phyloP scores from a whole-genome alignment of 768 basidiomycete species.

The Paxillus rubicundulus region DNA sequence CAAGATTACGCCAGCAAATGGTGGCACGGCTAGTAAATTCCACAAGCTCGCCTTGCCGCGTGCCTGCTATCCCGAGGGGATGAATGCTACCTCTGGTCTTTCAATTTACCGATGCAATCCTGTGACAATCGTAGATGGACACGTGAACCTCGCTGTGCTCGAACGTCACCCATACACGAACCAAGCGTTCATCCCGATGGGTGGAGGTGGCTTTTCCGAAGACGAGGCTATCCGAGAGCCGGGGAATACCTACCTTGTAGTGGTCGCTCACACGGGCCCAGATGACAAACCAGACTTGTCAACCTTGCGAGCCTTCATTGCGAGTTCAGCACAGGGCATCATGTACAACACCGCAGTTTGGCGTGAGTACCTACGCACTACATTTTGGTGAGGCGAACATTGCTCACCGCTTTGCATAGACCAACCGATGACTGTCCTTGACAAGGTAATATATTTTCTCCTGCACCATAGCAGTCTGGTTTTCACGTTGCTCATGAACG shows the following conservation, averaged over 20 bases:
- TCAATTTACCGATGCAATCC: constrained; percentile 84
- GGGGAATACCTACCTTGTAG: constrained; percentile 68
- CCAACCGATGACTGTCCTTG: constrained; percentile 87
- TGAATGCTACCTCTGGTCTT: constrained; percentile 62
- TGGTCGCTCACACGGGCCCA: constrained; percentile 76
- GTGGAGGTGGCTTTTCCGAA: constrained; percentile 44
- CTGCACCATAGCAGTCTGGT: background rate
- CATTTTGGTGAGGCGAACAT: background rate
- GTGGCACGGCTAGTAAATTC: constrained; percentile 88
- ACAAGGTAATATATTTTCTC: constrained; percentile 46
- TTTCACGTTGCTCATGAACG: constrained; percentile 14
- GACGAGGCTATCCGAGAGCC: constrained; percentile 47
- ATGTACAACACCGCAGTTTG: constrained; percentile 81
- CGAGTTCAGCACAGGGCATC: constrained; percentile 78
- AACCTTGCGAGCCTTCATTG: constrained; percentile 80
- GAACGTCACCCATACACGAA: constrained; percentile 90
- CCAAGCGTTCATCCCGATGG: constrained; percentile 95
- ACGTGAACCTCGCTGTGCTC: constrained; percentile 63
- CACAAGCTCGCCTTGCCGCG: constrained; percentile 81
- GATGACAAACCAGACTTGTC: constrained; percentile 76
- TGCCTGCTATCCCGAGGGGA: constrained; percentile 59
- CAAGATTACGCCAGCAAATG: constrained; percentile 80
- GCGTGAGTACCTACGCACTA: constrained; percentile 60
- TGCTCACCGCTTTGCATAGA: constrained; percentile 46
- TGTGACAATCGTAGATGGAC: constrained; percentile 41